A percentile compares a stretch with the other conserved stretches of the same genome.
Conservation (phyloP, 495 filamentous ascomycete genomes). For the Penicillium fimorum region DNA sequence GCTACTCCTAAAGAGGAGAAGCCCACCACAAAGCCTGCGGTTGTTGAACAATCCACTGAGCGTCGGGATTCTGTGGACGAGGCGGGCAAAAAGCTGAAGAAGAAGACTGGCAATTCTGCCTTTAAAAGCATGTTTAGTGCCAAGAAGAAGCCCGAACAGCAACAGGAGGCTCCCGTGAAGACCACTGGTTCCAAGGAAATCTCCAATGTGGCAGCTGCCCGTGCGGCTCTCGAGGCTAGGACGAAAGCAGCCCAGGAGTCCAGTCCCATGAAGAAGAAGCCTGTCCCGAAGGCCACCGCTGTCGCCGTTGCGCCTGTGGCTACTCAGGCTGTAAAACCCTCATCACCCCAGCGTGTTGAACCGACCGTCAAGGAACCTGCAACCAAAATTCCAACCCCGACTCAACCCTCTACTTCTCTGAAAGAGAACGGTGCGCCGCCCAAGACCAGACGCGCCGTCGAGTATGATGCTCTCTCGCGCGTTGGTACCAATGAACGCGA, state of each 20-base stretch:
- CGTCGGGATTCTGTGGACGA: constrained; percentile 35
- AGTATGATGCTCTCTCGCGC: constrained; percentile 56
- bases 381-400: constrained; percentile 16
- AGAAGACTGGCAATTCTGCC: constrained; percentile 45
- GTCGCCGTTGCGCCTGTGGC: constrained; percentile 13
- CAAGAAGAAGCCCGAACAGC: constrained; percentile 44
- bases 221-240: constrained; percentile 49
- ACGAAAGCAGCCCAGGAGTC: constrained; percentile 40
- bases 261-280: constrained; percentile 39
- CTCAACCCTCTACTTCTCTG: constrained; percentile 5
- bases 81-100: constrained; percentile 42
- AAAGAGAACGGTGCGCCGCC: constrained; percentile 33
- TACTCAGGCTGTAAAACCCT: constrained; percentile 18
- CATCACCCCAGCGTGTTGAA: constrained; percentile 19
- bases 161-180: constrained; percentile 39
- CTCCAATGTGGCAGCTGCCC: constrained; percentile 50
- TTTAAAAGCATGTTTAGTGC: constrained; percentile 51
- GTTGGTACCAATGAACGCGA: constrained; percentile 64
- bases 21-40: constrained; percentile 19
- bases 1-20: constrained; percentile 12
- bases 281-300: constrained; percentile 26
- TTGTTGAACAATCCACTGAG: constrained; percentile 21
- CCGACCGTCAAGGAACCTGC: constrained; percentile 22
- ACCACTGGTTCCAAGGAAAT: constrained; percentile 32
- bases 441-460: constrained; percentile 50